Evolutionary conservation across 192 early-diverging fungal genomes (phyloP), one percentile per base, ranked within the genome.

Genomic region (Umbelopsis isabellina): DNA sequence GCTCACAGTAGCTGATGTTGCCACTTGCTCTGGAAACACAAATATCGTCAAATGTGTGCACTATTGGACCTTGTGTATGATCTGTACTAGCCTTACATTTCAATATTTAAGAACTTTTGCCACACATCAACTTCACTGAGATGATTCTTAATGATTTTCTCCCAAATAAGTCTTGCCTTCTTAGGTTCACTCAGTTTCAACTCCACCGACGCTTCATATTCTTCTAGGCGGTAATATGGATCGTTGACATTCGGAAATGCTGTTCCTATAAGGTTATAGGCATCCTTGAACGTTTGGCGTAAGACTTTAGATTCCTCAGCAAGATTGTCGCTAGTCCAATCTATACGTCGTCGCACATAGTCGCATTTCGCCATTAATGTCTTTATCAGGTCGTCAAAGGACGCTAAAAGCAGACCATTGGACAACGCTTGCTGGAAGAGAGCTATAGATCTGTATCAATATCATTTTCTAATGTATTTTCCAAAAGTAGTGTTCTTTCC

Each of bases 201-300:
- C 51, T 75, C 66, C n/a, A 83, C 72, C 46, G 51, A 66, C 4
- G 77, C 74, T 47, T 76, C 73, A 46, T 83, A 83, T 16, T 72
- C 70, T 65, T 83, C 76, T 16, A 83, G 58, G 30, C 82, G 79
- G 49, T 74, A 79, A 67, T 73, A 74, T n/a, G 79, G 79, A 61
- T 83, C 82, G 15, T 67, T 74, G 0, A 41, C 30, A 9, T 64
- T 50, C 0, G 67, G 75, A 46, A 78, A 77, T 16, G 52, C 81
- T 83, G 6, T 52, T 35, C 46, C 55, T 16, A 80, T 41, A 6
- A 50, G 66, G 21, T 49, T 47, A 12, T 78, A 25, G 13, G 69
- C 67, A 55, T 76, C 79, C 70, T 73, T 48, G 35, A 83, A 75
- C 30, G 66, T 46, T 45, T 72, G 49, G 45, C 49, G 55, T 22